phyloP scores from a whole-genome alignment of 768 basidiomycete species.

The Botryobasidium botryosum region DNA sequence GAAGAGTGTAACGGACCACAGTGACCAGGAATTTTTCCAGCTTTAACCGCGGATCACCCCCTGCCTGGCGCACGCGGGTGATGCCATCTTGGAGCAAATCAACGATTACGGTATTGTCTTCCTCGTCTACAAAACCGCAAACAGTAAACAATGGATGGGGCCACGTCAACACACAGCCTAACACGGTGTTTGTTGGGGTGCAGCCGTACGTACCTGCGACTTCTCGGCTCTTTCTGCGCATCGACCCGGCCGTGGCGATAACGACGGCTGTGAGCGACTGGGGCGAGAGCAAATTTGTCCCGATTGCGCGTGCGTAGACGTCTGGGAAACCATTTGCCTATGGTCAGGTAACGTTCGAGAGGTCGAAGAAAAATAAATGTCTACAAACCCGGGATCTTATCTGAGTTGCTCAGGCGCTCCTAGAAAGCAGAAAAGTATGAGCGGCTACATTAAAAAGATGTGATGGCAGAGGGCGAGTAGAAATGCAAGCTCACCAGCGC shows the following conservation, averaged over 20 bases:
- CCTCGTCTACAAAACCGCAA: neutral
- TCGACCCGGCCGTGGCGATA: conserved; percentile 34
- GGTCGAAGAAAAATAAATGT: too few relatives aligned
- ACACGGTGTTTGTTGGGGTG: too few relatives aligned
- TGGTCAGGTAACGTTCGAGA: too few relatives aligned
- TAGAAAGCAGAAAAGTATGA: too few relatives aligned
- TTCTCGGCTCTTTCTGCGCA: conserved; percentile 41
- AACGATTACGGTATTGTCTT: conserved; percentile 21
- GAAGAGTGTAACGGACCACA: conserved; percentile 34
- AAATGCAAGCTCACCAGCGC: conserved; percentile 33
- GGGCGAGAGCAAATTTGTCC: conserved; percentile 29
- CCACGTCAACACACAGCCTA: neutral
- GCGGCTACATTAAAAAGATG: too few relatives aligned
- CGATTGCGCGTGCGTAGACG: conserved; percentile 39
- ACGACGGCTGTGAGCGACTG: conserved; percentile 8
- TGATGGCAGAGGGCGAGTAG: too few relatives aligned
- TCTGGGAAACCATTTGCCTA: conserved; percentile 27
- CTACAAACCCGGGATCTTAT: too few relatives aligned
- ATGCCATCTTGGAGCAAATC: conserved; percentile 48
- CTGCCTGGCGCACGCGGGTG: conserved; percentile 36
- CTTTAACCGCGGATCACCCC: conserved; percentile 59
- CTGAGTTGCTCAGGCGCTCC: too few relatives aligned
- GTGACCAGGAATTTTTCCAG: conserved; percentile 71
- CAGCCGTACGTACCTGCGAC: too few relatives aligned
- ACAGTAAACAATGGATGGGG: neutral